A percentile compares a stretch with the other conserved stretches of the same genome.
These are phyloP conservation scores for Trichoderma sp. DNA, from an alignment of 2,329 filamentous ascomycete genomes.

Conservation along the genomic window DNA sequence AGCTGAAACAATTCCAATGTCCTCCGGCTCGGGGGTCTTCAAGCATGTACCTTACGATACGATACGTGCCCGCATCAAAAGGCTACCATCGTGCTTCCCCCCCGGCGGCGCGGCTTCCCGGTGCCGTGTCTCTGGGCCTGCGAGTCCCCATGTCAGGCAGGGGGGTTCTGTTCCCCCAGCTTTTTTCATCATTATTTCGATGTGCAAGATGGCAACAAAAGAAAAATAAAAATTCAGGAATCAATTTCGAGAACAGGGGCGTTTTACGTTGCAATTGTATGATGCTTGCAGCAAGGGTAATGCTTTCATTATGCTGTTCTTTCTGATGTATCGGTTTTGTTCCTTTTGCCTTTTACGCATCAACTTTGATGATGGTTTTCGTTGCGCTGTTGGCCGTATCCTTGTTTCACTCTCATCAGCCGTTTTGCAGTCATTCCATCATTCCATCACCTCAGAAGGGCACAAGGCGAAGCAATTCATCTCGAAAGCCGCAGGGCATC, in stretches of 20 bases:
- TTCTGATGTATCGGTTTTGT: conserved; percentile 3
- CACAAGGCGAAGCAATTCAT: background rate
- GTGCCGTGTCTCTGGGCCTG: conserved; percentile 12
- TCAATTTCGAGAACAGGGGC: background rate
- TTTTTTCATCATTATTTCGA: background rate
- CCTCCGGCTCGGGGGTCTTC: background rate
- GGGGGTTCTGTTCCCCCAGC: background rate
- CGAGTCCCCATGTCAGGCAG: background rate
- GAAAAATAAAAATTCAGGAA: background rate
- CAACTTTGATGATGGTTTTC: background rate
- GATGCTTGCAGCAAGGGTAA: background rate
- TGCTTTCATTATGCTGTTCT: background rate
- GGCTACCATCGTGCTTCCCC: background rate
- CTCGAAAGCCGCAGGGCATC: too few species aligned
- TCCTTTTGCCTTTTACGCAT: background rate
- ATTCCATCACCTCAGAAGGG: background rate
- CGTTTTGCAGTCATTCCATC: background rate
- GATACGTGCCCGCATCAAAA: background rate
- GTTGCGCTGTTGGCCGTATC: background rate
- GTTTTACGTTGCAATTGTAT: background rate
- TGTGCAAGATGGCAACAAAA: background rate
- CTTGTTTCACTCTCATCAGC: background rate
- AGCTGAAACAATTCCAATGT: conserved; percentile 3
- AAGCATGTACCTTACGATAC: too few species aligned
- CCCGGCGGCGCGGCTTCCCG: background rate